Evolutionary conservation across 2,329 filamentous ascomycete genomes (phyloP).

Genomic region (Fusarium equiseti): DNA sequence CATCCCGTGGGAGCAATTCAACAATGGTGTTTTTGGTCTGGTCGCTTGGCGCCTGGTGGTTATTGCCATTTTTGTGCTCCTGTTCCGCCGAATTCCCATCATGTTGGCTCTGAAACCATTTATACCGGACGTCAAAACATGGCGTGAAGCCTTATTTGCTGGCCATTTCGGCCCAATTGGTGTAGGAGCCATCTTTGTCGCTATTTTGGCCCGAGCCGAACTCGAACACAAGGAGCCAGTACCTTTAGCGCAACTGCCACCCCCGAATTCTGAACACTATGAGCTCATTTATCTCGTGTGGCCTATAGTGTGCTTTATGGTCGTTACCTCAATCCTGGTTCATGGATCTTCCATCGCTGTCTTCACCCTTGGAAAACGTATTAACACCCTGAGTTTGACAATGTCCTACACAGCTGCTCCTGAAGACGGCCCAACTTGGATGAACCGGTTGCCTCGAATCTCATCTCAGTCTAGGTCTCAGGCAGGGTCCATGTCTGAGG

Average conservation of each 20-base stretch:
- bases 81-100: constrained; percentile 95
- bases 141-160: constrained; percentile 95
- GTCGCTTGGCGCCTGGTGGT: constrained; percentile 92
- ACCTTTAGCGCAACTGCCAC: constrained; percentile 74
- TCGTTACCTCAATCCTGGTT: constrained; percentile 93
- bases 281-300: constrained; percentile 87
- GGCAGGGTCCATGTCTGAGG: constrained; percentile 85
- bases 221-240: constrained; percentile 82
- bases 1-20: constrained; percentile 95
- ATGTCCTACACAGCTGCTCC: constrained; percentile 95
- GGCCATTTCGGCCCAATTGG: constrained; percentile 98
- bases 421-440: constrained; percentile 92
- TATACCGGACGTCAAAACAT: constrained; percentile 97
- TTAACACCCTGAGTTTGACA: constrained; percentile 94
- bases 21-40: constrained; percentile 78
- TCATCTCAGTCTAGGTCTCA: constrained; percentile 79
- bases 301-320: constrained; percentile 94
- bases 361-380: constrained; percentile 96
- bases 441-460: constrained; percentile 86
- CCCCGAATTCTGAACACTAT: constrained; percentile 67
- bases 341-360: constrained; percentile 99
- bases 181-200: constrained; percentile 95
- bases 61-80: constrained; percentile 90
- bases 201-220: constrained; percentile 93
- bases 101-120: constrained; percentile 92